These are phyloP conservation scores for Metarhizium guizhouense DNA, from an alignment of 2,329 filamentous ascomycete species.

Conservation along the genomic window DNA sequence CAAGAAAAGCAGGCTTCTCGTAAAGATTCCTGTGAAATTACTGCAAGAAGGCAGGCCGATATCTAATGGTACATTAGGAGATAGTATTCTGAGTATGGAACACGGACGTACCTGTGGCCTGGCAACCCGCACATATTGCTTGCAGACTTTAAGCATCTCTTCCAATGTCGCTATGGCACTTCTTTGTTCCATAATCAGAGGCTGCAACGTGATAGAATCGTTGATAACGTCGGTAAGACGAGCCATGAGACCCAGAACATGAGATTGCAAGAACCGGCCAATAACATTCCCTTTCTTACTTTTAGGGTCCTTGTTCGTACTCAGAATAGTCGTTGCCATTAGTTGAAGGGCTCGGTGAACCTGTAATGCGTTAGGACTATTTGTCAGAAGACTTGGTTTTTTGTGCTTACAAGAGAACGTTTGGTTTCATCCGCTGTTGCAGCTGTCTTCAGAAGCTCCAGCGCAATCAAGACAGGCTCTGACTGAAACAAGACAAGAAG, in stretches of 20 bases:
- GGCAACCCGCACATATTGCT: slow-evolving; percentile 64
- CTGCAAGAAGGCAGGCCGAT: slow-evolving; percentile 83
- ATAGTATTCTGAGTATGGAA: not conserved
- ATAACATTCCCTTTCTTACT: slow-evolving; percentile 49
- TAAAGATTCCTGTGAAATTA: slow-evolving; percentile 66
- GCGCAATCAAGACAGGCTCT: slow-evolving; percentile 66
- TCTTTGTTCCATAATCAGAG: slow-evolving; percentile 57
- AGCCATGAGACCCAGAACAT: slow-evolving; percentile 81
- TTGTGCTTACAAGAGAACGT: slow-evolving; percentile 44
- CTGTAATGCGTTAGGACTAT: slow-evolving; percentile 26
- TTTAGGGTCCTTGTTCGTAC: slow-evolving; percentile 31
- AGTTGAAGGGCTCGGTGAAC: slow-evolving; percentile 37
- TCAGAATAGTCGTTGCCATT: slow-evolving; percentile 33
- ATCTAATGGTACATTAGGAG: slow-evolving; percentile 45
- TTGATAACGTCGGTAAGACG: slow-evolving; percentile 73
- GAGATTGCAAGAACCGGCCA: slow-evolving; percentile 67
- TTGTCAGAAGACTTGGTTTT: not conserved
- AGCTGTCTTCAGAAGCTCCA: slow-evolving; percentile 73
- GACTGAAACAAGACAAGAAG: slow-evolving; percentile 62
- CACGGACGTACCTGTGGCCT: slow-evolving; percentile 60
- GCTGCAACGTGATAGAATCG: slow-evolving; percentile 46
- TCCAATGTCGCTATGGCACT: slow-evolving; percentile 75
- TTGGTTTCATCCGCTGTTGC: slow-evolving; percentile 56
- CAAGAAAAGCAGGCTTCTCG: slow-evolving; percentile 71
- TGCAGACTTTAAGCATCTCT: slow-evolving; percentile 75